A percentile compares a stretch with the other conserved stretches of the same genome.
These are phyloP conservation scores for Fraxinus angustifolia DNA, from an alignment of 305 asterid genomes.

Conservation along the genomic window DNA sequence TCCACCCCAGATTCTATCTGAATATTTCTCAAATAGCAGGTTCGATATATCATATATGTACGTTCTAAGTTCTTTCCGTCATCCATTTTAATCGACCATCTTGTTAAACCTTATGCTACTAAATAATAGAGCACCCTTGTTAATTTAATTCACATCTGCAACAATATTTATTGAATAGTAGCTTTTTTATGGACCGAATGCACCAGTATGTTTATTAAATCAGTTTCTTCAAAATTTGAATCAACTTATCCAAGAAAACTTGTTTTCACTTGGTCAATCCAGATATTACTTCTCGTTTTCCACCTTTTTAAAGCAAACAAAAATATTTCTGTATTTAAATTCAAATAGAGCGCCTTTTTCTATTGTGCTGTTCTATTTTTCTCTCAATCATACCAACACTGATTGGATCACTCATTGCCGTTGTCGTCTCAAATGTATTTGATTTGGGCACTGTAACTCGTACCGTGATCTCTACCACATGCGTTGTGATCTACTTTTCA, in stretches of 20 bases:
- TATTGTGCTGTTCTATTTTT: not conserved
- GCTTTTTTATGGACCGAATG: not conserved
- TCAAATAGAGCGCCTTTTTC: not conserved
- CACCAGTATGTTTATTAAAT: not conserved
- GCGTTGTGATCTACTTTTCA: constrained; percentile 62
- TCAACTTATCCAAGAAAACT: not conserved
- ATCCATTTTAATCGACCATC: not conserved
- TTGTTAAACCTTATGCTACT: not conserved
- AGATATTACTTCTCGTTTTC: not conserved
- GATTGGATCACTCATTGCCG: constrained; percentile 45
- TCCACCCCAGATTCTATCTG: not conserved
- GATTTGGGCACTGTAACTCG: constrained; percentile 44
- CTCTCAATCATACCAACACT: constrained; percentile 68
- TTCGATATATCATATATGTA: not conserved
- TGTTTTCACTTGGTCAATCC: not conserved
- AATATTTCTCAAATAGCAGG: not conserved
- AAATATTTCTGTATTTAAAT: not conserved
- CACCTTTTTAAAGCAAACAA: not conserved
- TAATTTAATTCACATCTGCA: not conserved
- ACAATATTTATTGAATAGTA: not conserved
- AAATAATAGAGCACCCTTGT: not conserved
- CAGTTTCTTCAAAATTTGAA: not conserved
- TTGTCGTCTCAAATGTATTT: constrained; percentile 39
- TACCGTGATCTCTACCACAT: constrained; percentile 66
- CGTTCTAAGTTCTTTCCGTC: not conserved